These are phyloP conservation scores for Fusarium napiforme DNA, from an alignment of 2,329 filamentous ascomycete species.

Conservation along the genomic window DNA sequence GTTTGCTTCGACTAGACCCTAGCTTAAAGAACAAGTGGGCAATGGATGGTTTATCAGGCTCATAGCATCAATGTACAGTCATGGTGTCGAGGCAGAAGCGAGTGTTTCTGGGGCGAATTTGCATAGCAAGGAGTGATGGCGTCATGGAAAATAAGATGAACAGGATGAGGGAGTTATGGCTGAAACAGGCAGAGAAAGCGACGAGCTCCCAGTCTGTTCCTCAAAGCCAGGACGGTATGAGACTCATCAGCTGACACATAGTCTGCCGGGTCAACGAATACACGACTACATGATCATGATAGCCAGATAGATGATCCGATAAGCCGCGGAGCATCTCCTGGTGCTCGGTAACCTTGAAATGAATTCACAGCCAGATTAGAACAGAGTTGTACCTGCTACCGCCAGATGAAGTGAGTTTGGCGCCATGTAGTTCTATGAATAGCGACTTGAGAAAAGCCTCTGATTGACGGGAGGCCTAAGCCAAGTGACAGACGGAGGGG, in stretches of 20 bases:
- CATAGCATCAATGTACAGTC: neutral
- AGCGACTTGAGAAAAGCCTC: neutral
- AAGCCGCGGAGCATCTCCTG: neutral
- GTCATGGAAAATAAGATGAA: slow-evolving; percentile 22
- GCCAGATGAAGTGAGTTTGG: neutral
- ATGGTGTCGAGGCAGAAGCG: slow-evolving; percentile 6
- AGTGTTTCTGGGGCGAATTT: slow-evolving; percentile 22
- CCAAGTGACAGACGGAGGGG: neutral
- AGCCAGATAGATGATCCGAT: neutral
- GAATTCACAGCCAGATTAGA: neutral
- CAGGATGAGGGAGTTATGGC: neutral
- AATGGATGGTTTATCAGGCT: neutral
- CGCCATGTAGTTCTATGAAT: slow-evolving; percentile 4
- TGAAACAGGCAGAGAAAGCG: neutral
- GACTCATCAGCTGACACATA: neutral
- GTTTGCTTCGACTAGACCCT: slow-evolving; percentile 27
- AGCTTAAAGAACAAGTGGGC: slow-evolving; percentile 8
- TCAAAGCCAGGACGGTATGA: neutral
- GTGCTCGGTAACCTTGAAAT: neutral
- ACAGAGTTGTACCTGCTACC: neutral
- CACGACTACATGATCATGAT: neutral
- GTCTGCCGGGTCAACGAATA: slow-evolving; percentile 1
- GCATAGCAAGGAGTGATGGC: slow-evolving; percentile 47
- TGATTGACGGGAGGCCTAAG: neutral
- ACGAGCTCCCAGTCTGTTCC: neutral